Percentiles rank a stretch among this genome's conserved stretches.
Evolutionary conservation across 495 filamentous ascomycete species (phyloP).

Genomic region (Trichoderma reesei): DNA sequence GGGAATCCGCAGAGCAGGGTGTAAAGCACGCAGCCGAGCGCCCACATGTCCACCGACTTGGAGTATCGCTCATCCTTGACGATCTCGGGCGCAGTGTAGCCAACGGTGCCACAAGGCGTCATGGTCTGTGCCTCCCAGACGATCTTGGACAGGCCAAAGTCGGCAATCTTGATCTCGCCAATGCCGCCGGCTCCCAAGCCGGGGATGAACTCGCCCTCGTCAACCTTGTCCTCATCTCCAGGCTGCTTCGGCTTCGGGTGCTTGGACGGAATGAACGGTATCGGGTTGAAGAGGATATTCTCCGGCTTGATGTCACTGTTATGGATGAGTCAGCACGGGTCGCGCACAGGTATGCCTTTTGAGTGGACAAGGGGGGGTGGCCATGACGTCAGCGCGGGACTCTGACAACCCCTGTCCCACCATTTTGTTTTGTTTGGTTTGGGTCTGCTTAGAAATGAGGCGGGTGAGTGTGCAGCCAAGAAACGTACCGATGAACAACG

Average conservation of each 20-base stretch:
- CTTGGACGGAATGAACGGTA: conserved; percentile 69
- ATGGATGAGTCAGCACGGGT: conserved; percentile 12
- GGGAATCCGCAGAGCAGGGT: conserved; percentile 95
- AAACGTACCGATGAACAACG: conserved; percentile 91
- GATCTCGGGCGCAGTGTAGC: conserved; percentile 98
- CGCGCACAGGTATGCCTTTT: background rate
- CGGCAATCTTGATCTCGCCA: conserved; percentile 90
- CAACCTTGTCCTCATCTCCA: conserved; percentile 94
- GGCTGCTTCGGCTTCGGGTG: conserved; percentile 64
- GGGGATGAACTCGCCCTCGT: conserved; percentile 86
- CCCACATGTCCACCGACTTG: conserved; percentile 99
- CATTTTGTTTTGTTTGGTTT: background rate
- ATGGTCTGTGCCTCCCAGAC: conserved; percentile 99
- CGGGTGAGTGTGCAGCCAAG: background rate
- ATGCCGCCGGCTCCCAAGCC: conserved; percentile 88
- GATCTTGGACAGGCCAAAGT: conserved; percentile 94
- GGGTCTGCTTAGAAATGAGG: conserved; percentile 3
- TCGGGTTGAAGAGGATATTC: conserved; percentile 88
- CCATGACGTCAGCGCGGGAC: conserved; percentile 14
- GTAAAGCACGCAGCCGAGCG: conserved; percentile 91
- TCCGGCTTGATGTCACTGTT: conserved; percentile 95
- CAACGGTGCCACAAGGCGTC: conserved; percentile 96
- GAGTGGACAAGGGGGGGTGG: background rate
- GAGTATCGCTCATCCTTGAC: conserved; percentile 98
- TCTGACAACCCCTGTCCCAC: conserved; percentile 5